Percentiles rank a stretch among this genome's conserved stretches.
These are phyloP conservation scores for Vitis hybrid DNA, from an alignment of 177 flowering plant genomes.

Conservation along the genomic window DNA sequence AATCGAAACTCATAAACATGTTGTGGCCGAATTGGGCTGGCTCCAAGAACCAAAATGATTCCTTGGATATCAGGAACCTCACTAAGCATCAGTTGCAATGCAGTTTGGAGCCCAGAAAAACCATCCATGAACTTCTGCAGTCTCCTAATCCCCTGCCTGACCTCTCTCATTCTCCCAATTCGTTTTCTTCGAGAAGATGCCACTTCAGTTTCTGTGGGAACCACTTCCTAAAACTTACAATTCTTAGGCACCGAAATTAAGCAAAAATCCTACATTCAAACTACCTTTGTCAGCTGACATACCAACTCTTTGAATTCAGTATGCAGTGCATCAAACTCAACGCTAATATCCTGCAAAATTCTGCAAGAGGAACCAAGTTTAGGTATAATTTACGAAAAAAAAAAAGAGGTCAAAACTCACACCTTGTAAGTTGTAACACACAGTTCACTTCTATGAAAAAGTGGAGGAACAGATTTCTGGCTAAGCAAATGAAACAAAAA, in stretches of 20 bases:
- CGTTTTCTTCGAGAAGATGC: constrained; percentile 52
- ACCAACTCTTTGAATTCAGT: constrained; percentile 67
- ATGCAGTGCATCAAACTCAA: constrained; percentile 60
- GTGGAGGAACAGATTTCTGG: background rate
- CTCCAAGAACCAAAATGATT: constrained; percentile 69
- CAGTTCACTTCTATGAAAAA: background rate
- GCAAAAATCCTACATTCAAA: constrained; percentile 12
- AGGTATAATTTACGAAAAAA: background rate
- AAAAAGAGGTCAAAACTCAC: background rate
- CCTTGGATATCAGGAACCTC: constrained; percentile 51
- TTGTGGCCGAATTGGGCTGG: constrained; percentile 74
- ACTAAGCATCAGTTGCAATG: constrained; percentile 52
- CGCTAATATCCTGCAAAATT: constrained; percentile 59
- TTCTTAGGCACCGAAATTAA: constrained; percentile 20
- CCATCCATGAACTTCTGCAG: constrained; percentile 71
- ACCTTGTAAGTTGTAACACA: background rate
- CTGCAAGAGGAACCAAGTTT: constrained; percentile 31
- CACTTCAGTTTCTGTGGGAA: constrained; percentile 34
- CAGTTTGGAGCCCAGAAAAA: constrained; percentile 44
- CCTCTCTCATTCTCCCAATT: constrained; percentile 64
- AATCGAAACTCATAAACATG: constrained; percentile 72
- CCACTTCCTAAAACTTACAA: constrained; percentile 48
- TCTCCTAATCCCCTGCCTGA: constrained; percentile 63
- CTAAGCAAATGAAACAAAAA: too few species aligned
- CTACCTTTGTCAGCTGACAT: constrained; percentile 22